A percentile compares a stretch with the other conserved stretches of the same genome.
phyloP scores from a whole-genome alignment of 495 filamentous ascomycete genomes.

The Penicillium diatomitis region DNA sequence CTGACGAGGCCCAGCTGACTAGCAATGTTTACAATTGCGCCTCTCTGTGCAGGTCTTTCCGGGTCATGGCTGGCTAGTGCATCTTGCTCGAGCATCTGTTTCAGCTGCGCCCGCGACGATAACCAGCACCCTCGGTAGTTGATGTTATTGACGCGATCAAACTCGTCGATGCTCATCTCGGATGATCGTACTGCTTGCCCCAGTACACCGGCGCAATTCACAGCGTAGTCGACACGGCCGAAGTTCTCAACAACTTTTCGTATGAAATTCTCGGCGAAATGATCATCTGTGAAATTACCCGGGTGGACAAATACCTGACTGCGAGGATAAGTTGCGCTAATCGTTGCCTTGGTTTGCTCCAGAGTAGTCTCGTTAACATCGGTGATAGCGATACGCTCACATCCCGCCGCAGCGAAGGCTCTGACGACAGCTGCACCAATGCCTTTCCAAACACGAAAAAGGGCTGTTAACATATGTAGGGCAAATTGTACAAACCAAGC shows the following conservation, averaged over 20 bases:
- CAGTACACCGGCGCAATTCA: conserved; percentile 42
- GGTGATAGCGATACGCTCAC: conserved; percentile 38
- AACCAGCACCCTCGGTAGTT: conserved; percentile 47
- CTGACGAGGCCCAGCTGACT: conserved; percentile 46
- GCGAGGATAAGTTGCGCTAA: conserved; percentile 22
- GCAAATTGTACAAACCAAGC: neutral
- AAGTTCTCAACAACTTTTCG: conserved; percentile 20
- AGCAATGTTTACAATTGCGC: conserved; percentile 45
- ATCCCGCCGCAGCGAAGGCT: conserved; percentile 43
- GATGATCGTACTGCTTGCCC: conserved; percentile 28
- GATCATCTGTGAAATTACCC: conserved; percentile 35
- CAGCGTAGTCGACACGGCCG: conserved; percentile 42
- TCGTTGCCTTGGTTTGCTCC: conserved; percentile 20
- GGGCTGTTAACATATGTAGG: neutral
- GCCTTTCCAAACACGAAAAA: conserved; percentile 20
- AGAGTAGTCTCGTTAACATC: conserved; percentile 35
- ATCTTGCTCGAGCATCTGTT: conserved; percentile 40
- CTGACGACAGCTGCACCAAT: conserved; percentile 46
- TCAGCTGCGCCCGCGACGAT: conserved; percentile 37
- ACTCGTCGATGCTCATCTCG: conserved; percentile 26
- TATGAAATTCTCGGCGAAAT: conserved; percentile 33
- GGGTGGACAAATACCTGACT: conserved; percentile 18
- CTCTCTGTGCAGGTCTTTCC: conserved; percentile 23
- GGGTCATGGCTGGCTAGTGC: conserved; percentile 33
- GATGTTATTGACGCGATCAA: conserved; percentile 41